Conservation (phyloP, 768 basidiomycete species). For the Leccinum imitatum region DNA sequence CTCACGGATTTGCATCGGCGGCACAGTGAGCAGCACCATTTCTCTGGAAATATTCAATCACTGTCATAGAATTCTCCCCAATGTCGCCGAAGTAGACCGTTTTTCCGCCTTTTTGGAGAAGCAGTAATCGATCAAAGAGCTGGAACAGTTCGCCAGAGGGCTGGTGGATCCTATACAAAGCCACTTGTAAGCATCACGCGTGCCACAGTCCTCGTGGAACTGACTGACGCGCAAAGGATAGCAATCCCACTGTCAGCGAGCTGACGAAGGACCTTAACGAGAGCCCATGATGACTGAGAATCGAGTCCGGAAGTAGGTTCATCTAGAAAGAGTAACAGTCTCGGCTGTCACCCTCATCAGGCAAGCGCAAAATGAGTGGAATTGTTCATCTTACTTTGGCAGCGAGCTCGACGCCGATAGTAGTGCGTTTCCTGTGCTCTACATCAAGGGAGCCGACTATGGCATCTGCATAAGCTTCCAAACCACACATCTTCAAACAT, state of each 20-base stretch:
- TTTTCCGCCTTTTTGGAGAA: conserved; percentile 53
- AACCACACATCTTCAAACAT: conserved; percentile 64
- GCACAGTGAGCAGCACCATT: conserved; percentile 22
- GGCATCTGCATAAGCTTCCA: conserved; percentile 60
- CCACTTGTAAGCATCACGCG: not conserved
- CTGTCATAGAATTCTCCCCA: conserved; percentile 21
- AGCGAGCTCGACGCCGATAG: conserved; percentile 61
- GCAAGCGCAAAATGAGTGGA: not conserved
- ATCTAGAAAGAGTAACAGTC: conserved; percentile 55
- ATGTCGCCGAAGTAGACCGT: conserved; percentile 43
- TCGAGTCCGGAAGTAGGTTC: conserved; percentile 61
- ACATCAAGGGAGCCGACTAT: conserved; percentile 56
- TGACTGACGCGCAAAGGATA: conserved; percentile 52
- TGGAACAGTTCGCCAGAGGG: conserved; percentile 53
- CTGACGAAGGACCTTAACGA: conserved; percentile 47
- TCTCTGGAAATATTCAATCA: conserved; percentile 26
- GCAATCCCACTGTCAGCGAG: conserved; percentile 55
- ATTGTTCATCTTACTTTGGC: conserved; percentile 39
- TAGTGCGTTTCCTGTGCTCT: conserved; percentile 54
- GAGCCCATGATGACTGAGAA: conserved; percentile 46
- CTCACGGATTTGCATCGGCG: conserved; percentile 26
- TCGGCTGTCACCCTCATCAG: conserved; percentile 29
- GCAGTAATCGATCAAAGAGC: conserved; percentile 48
- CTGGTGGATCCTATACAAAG: conserved; percentile 20
- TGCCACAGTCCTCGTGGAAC: not conserved